Evolutionary conservation across 352 stramenopile genomes (phyloP), one percentile per base, ranked within the genome.

Genomic region (Saprolegnia diclina): DNA sequence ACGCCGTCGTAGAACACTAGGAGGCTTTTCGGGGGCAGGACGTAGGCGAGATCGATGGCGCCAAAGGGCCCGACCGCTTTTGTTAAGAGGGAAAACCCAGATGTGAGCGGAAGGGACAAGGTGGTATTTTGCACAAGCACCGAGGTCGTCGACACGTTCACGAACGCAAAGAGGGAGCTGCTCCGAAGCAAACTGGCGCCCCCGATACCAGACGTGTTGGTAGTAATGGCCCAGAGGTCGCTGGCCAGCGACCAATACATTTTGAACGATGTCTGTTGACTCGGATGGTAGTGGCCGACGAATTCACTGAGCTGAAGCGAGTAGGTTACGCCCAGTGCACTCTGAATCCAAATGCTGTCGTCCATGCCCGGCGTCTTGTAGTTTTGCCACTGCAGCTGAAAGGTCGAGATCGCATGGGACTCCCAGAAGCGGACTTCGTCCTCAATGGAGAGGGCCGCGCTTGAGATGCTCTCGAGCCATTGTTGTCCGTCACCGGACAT

Each of bases 241-340:
- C 37, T 65, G 6, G 57, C 57, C 9, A 65, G 45, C 14, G n/a
- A 21, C 57, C 57, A 65, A 22, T 65, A 65, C 29, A 65, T 24
- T 53, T 65, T 65, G 1, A 38, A 53, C 22, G 32, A 53, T 18
- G 57, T 52, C 4, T 59, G 52, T 11, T 59, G 52, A 21, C 19
- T 59, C 2, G 52, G 4, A 9, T 59, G 52, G 9, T 11, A 59
- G 3, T 16, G 3, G 24, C 52, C 52, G 32, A 59, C 11, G 3
- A 9, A 59, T 16, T 59, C 1, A 24, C 24, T 42, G 13, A 59
- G 52, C n/a, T 59, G 52, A 3, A 59, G 52, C 9, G 52, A 9
- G 52, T 59, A 59, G 4, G 13, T 16, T 42, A 35, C 21, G 1
- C 62, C 62, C 19, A 67, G 18, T 18, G 62, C 62, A 59, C 46